These are phyloP conservation scores for Laburnicola sp. DNA, from an alignment of 2,329 filamentous ascomycete species.

Conservation along the genomic window DNA sequence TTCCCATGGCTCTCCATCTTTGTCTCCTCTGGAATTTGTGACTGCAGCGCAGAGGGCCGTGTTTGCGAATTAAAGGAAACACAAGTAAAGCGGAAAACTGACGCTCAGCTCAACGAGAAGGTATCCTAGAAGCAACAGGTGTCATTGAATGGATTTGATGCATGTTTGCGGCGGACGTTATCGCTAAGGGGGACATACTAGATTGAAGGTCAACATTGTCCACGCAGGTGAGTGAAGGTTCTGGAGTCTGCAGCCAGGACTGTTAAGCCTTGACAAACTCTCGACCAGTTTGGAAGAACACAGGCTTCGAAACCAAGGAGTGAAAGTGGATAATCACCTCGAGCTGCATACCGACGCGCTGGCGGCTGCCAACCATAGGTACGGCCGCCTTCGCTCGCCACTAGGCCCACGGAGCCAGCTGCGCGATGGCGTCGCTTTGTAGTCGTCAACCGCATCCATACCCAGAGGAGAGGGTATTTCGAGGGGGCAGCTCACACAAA, in stretches of 20 bases:
- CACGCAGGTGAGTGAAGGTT: neutral
- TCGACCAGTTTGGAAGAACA: neutral
- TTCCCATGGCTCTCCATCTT: neutral
- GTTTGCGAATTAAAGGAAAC: constrained; percentile 15
- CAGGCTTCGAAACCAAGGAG: neutral
- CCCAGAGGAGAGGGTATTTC: too few relatives aligned
- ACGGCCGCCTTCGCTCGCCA: neutral
- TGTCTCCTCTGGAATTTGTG: neutral
- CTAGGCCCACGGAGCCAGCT: neutral
- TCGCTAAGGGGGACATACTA: neutral
- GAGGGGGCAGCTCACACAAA: too few relatives aligned
- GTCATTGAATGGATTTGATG: neutral
- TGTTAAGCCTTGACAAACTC: neutral
- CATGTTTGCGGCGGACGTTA: neutral
- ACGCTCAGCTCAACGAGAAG: constrained; percentile 23
- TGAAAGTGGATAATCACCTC: neutral
- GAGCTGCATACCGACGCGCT: constrained; percentile 3
- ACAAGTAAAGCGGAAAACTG: constrained; percentile 20
- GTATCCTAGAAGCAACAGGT: constrained; percentile 1
- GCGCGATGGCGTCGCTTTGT: neutral
- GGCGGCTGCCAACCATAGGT: constrained; percentile 4
- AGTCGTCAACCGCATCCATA: neutral
- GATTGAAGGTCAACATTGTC: neutral
- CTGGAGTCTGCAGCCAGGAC: neutral
- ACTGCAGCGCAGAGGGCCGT: neutral